Evolutionary conservation across 208 protist species (phyloP).

Genomic region (Acanthamoeba sp.): DNA sequence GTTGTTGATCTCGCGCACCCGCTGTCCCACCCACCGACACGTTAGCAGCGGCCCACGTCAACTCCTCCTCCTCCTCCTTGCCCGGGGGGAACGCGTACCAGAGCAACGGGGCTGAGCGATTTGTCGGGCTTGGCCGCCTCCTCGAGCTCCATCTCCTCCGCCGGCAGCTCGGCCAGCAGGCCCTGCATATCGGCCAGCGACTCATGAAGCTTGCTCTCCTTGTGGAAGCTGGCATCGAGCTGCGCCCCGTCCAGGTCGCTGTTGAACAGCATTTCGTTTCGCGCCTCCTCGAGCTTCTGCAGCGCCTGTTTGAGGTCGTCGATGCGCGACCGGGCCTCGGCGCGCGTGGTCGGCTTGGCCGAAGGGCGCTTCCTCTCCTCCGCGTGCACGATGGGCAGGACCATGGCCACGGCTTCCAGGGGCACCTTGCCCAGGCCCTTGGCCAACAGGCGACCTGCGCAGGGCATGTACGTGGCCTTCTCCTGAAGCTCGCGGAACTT

Average conservation of each 20-base stretch:
- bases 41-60: neutral
- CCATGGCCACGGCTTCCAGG: neutral
- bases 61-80: too few species aligned
- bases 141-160: neutral
- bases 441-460: neutral
- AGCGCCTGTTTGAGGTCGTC: neutral
- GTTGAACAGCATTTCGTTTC: neutral
- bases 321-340: neutral
- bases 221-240: neutral
- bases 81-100: neutral
- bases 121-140: neutral
- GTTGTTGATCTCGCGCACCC: slow-evolving; percentile 3
- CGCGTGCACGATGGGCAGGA: neutral
- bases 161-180: neutral
- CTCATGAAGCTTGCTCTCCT: neutral
- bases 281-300: neutral
- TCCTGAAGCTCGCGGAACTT: neutral
- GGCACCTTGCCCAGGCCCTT: neutral
- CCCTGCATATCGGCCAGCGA: neutral
- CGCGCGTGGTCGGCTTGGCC: neutral
- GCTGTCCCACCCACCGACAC: neutral
- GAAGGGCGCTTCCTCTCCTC: neutral
- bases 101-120: neutral
- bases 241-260: neutral
- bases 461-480: neutral